Percentiles rank a stretch among this genome's conserved stretches.
Conservation (phyloP, 2,329 filamentous ascomycete species). For the Pezicula carpinea region DNA sequence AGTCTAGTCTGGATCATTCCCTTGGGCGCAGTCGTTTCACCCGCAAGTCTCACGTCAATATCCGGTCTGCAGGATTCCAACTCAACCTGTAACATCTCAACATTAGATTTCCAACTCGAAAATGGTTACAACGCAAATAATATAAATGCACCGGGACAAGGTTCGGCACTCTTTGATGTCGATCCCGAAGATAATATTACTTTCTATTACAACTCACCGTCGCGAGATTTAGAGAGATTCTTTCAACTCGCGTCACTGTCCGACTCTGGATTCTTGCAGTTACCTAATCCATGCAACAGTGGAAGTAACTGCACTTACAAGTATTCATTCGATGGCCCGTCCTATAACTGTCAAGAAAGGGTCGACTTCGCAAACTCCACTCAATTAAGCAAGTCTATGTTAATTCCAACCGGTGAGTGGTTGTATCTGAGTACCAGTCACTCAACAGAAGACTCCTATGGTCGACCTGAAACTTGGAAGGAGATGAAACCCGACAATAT, state of each 20-base stretch:
- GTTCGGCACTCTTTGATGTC: not conserved
- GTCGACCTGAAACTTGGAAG: not conserved
- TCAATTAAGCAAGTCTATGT: not conserved
- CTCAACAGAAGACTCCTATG: not conserved
- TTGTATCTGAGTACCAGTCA: not conserved
- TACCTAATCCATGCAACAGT: not conserved
- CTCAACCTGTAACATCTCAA: not conserved
- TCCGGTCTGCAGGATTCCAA: not conserved
- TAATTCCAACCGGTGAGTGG: not conserved
- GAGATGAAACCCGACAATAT: not conserved
- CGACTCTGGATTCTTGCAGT: not conserved
- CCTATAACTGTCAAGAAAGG: slow-evolving; percentile 1
- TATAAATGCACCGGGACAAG: not conserved
- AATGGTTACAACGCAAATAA: not conserved
- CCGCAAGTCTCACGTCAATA: not conserved
- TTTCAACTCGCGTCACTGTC: not conserved
- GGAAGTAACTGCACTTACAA: not conserved
- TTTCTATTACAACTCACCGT: not conserved
- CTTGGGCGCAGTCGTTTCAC: not conserved
- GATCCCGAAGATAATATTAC: not conserved
- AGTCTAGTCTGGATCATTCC: not conserved
- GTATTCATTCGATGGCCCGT: not conserved
- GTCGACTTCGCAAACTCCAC: not conserved
- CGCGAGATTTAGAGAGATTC: not conserved
- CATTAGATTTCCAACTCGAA: not conserved